Percentiles rank a stretch among this genome's conserved stretches.
Conservation (phyloP, 495 filamentous ascomycete species). For the Aspergillus baeticus region DNA sequence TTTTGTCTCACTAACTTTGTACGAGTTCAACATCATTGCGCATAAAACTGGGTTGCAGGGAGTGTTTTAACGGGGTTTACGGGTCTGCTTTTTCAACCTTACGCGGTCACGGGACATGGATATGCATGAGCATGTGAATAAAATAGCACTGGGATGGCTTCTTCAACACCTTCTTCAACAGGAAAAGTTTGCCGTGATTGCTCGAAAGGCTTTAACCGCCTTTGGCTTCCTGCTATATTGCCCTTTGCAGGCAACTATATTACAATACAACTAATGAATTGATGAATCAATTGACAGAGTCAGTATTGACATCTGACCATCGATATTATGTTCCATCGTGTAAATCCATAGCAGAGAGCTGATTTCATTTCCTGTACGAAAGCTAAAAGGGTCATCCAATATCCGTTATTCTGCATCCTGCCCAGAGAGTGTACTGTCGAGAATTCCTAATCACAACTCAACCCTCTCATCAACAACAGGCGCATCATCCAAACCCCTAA, state of each 20-base stretch:
- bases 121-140: conserved; percentile 36
- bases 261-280: conserved; percentile 18
- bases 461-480: conserved; percentile 7
- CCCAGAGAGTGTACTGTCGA: not conserved
- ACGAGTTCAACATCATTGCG: conserved; percentile 33
- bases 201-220: conserved; percentile 10
- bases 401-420: too few species aligned
- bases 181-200: conserved; percentile 35
- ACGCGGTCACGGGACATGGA: conserved; percentile 44
- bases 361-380: too few species aligned
- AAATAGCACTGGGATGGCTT: conserved; percentile 35
- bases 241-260: conserved; percentile 1
- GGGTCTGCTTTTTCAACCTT: conserved; percentile 53
- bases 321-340: not conserved
- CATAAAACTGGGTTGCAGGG: conserved; percentile 27
- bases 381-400: too few species aligned
- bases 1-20: conserved; percentile 16
- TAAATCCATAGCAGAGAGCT: not conserved
- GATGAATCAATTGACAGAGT: conserved; percentile 8
- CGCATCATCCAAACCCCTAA: conserved; percentile 8
- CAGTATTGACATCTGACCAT: not conserved
- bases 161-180: conserved; percentile 43
- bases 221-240: conserved; percentile 3
- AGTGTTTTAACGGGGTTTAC: conserved; percentile 43
- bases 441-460: conserved; percentile 10